Percentiles rank a stretch among this genome's conserved stretches.
phyloP scores from a whole-genome alignment of 2,329 filamentous ascomycete genomes.

The Xylaria sp. region DNA sequence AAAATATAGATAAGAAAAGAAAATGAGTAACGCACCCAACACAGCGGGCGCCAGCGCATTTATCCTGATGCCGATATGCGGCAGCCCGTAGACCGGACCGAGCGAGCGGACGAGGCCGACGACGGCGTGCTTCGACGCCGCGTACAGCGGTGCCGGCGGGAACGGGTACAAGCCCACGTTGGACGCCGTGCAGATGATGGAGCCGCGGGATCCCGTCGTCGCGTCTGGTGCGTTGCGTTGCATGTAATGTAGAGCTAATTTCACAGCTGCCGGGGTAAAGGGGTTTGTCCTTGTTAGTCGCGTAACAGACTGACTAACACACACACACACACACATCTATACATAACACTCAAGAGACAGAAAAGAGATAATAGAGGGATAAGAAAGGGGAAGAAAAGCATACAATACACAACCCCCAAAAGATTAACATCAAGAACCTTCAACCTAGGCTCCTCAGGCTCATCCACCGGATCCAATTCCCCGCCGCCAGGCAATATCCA shows the following conservation, averaged over 20 bases:
- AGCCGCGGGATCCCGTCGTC: conserved; percentile 52
- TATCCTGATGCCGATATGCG: conserved; percentile 58
- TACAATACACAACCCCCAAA: conserved; percentile 58
- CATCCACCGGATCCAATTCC: conserved; percentile 43
- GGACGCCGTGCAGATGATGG: conserved; percentile 64
- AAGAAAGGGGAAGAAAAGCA: conserved; percentile 38
- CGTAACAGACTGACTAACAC: neutral
- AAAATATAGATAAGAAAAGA: neutral
- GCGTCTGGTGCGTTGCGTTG: conserved; percentile 53
- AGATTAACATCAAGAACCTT: conserved; percentile 52
- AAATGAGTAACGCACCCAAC: conserved; percentile 52
- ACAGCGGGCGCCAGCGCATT: conserved; percentile 63
- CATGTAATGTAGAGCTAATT: conserved; percentile 63
- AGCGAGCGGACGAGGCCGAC: conserved; percentile 63
- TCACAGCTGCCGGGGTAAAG: conserved; percentile 54
- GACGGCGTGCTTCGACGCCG: conserved; percentile 59
- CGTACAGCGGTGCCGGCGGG: conserved; percentile 62
- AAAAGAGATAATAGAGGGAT: neutral
- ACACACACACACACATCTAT: neutral
- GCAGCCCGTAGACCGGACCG: conserved; percentile 51
- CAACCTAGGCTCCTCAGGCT: conserved; percentile 44
- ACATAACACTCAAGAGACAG: neutral
- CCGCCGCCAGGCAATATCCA: conserved; percentile 46
- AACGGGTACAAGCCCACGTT: conserved; percentile 65
- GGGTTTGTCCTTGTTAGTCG: conserved; percentile 4